Evolutionary conservation across 768 basidiomycete genomes (phyloP).

Genomic region (Mrakia frigida): DNA sequence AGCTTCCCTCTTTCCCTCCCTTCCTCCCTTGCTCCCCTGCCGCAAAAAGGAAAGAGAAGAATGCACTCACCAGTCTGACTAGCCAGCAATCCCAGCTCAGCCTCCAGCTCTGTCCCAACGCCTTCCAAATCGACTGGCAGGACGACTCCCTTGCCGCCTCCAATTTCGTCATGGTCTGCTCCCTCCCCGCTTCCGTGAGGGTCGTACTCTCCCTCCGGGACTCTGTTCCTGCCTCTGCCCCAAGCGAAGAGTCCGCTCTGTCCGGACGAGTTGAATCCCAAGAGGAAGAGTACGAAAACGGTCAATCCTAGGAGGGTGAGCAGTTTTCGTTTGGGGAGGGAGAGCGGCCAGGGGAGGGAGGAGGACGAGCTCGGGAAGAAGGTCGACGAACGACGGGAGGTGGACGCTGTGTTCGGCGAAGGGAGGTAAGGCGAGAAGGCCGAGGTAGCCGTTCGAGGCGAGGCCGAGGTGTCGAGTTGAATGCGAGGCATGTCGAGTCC

Average conservation of each 20-base stretch:
- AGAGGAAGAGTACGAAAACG: conserved; percentile 4
- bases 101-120: background rate
- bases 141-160: background rate
- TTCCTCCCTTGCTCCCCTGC: too few relatives aligned
- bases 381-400: background rate
- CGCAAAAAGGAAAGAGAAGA: too few relatives aligned
- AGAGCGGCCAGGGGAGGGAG: background rate
- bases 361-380: background rate
- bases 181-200: background rate
- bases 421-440: conserved; percentile 6
- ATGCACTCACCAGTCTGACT: background rate
- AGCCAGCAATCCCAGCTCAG: conserved; percentile 1
- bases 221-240: background rate
- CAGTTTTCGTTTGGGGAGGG: conserved; percentile 1
- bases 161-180: background rate
- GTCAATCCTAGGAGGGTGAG: background rate
- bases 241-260: background rate
- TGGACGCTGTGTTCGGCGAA: background rate
- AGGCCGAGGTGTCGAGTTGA: conserved; percentile 6
- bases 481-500: background rate
- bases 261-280: background rate
- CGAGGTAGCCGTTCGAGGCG: background rate
- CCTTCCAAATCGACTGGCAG: background rate
- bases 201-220: conserved; percentile 17
- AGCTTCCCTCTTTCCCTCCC: background rate